These are phyloP conservation scores for Corylus heterophylla DNA, from an alignment of 306 rosid genomes.

Conservation along the genomic window DNA sequence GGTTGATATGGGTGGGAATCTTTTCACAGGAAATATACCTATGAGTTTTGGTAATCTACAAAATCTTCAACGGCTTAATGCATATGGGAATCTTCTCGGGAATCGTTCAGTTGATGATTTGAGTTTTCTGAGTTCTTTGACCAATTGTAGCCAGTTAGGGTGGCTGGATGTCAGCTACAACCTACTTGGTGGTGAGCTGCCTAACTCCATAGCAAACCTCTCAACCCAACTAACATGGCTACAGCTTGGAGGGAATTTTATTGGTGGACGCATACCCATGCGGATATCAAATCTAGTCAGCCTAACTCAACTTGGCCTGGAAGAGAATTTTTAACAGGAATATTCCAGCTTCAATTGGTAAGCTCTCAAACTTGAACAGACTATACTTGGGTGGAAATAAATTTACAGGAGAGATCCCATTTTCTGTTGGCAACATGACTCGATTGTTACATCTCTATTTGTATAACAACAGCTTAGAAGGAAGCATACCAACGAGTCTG, in stretches of 20 bases:
- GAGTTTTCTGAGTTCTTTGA: background rate
- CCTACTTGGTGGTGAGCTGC: background rate
- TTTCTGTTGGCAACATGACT: background rate
- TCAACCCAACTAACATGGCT: background rate
- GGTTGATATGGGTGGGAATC: rapidly evolving
- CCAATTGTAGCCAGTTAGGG: background rate
- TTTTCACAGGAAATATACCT: background rate
- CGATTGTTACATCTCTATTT: background rate
- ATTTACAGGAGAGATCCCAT: background rate
- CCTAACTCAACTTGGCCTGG: background rate
- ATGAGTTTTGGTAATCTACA: background rate
- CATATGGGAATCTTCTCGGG: background rate
- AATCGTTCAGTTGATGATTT: background rate
- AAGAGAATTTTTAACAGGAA: background rate
- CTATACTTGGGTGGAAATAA: background rate
- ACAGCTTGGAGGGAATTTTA: too few relatives aligned
- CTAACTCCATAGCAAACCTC: background rate
- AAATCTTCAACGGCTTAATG: background rate
- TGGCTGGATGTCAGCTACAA: rapidly evolving
- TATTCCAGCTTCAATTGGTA: constrained; percentile 1
- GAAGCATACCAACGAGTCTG: background rate
- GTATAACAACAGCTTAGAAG: background rate
- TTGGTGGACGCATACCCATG: too few relatives aligned
- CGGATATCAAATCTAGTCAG: background rate
- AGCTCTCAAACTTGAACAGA: background rate